Conservation (phyloP, 805 yeast genomes). For the Clavispora fructus region DNA sequence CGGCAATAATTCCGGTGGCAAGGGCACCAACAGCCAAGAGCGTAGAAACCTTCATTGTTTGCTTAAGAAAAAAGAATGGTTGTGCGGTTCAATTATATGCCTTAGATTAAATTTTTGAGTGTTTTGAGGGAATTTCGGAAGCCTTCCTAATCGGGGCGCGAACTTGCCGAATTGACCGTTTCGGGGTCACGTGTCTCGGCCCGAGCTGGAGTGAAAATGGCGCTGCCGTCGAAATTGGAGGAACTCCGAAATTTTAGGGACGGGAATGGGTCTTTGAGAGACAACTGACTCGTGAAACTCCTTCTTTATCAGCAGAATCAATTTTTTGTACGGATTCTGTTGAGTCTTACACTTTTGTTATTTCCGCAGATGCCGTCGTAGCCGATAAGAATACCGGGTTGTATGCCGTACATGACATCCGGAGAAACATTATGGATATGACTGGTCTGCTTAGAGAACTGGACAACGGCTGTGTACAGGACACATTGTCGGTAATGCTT, state of each 20-base stretch:
- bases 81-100: not conserved
- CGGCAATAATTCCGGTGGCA: constrained; percentile 10
- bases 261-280: too few species aligned
- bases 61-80: not conserved
- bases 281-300: too few species aligned
- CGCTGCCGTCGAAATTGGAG: not conserved
- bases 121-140: constrained; percentile 13
- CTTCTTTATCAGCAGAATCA: too few species aligned
- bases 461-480: not conserved
- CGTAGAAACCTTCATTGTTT: constrained; percentile 13
- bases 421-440: not conserved
- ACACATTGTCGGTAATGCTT: too few species aligned
- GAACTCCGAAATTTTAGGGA: not conserved
- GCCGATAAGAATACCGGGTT: not conserved
- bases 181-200: constrained; percentile 5
- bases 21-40: constrained; percentile 13
- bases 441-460: not conserved
- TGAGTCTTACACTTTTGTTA: not conserved
- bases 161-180: constrained; percentile 12
- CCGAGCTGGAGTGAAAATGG: not conserved
- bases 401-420: not conserved
- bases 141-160: constrained; percentile 13
- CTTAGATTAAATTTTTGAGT: constrained; percentile 1
- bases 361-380: not conserved
- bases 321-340: too few species aligned